A percentile compares a stretch with the other conserved stretches of the same genome.
phyloP scores from a whole-genome alignment of 2,329 filamentous ascomycete species.

The Chlorencoelia australis region DNA sequence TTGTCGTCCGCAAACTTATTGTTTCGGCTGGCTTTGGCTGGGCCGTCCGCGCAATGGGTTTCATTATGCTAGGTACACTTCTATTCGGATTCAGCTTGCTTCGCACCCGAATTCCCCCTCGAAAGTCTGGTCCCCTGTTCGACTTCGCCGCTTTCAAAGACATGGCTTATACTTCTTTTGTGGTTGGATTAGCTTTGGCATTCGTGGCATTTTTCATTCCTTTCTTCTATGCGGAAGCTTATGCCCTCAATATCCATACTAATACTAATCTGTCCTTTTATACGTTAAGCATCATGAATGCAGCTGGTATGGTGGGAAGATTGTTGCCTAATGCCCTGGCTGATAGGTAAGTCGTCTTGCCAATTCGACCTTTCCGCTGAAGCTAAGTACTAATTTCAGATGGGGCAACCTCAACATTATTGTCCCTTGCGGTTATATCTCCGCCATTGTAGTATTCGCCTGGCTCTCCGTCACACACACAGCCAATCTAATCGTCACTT shows the following conservation, averaged over 20 bases:
- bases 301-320: slow-evolving; percentile 14
- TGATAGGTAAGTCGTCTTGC: slow-evolving; percentile 12
- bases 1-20: slow-evolving; percentile 26
- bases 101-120: neutral
- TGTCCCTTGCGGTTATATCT: slow-evolving; percentile 8
- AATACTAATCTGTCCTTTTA: slow-evolving; percentile 14
- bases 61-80: slow-evolving; percentile 32
- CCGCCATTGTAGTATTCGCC: slow-evolving; percentile 7
- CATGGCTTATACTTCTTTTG: neutral
- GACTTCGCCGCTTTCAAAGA: neutral
- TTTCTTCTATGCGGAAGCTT: slow-evolving; percentile 16
- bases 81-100: no score
- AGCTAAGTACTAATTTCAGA: no score
- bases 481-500: slow-evolving; percentile 9
- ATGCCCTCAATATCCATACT: slow-evolving; percentile 8
- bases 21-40: slow-evolving; percentile 38
- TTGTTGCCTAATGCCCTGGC: slow-evolving; percentile 14
- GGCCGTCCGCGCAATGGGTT: slow-evolving; percentile 43
- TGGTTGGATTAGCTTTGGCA: slow-evolving; percentile 27
- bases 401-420: slow-evolving; percentile 29
- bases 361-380: no score
- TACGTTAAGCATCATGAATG: slow-evolving; percentile 14
- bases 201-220: slow-evolving; percentile 17
- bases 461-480: slow-evolving; percentile 11
- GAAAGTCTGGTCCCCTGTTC: neutral